Evolutionary conservation across 129 eudicot species (phyloP), one percentile per base, ranked within the genome.

Genomic region (Centrapalus pauciflorus): DNA sequence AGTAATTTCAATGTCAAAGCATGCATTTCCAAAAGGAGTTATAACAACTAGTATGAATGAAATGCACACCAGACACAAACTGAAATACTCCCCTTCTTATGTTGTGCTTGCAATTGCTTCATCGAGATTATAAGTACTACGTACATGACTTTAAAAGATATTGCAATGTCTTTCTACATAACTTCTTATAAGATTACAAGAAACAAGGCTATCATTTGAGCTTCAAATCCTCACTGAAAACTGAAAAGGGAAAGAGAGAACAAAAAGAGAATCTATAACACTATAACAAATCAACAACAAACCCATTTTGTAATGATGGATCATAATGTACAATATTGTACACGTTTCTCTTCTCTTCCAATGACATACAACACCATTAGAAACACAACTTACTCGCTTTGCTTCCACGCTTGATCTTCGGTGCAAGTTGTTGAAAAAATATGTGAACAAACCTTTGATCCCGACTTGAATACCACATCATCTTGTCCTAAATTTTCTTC

Each of bases 401-500:
- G 54, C 56, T 40, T 55, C 54, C 54, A 52, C 9, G 37, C 14
- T 59, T 16, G 26, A 33, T 32, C 50, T 11, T 20, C 20, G 3
- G 20, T 8, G 72, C 43, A 66, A 61, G 51, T 66, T n/a, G 52
- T 45, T 12, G 21, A 73, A 62, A 49, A 51, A 40, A 72, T 59
- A 59, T 34, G 73, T 24, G 7, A n/a, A 48, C 24, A 19, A n/a
- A 19, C 25, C 19, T 16, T 1, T 48, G n/a, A n/a, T n/a, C n/a
- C n/a, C 40, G 33, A 46, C 13, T 20, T 40, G 33, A 21, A 34
- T 7, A 14, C 46, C 70, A n/a, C 76, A 84, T 66, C 81, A 76
- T 83, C 82, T 26, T 61, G 77, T 67, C 80, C 84, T 51, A 76
- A 64, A 57, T 76, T 74, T 74, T 77, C 82, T 63, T 59, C 83